Percentiles rank a stretch among this genome's conserved stretches.
Conservation (phyloP, 1,139 yeast genomes). For the Debaryomyces nepalensis region DNA sequence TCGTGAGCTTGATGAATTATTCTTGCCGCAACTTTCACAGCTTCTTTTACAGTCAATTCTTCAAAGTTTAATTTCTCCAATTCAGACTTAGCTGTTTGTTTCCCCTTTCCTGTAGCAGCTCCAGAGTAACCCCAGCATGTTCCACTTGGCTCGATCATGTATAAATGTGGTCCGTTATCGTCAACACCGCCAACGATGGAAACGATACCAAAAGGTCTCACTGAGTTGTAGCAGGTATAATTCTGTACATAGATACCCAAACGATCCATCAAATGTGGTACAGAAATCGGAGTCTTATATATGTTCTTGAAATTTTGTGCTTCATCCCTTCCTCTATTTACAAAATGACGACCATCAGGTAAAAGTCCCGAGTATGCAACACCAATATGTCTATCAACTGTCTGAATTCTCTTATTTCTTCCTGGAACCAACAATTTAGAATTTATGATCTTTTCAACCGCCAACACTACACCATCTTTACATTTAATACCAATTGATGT, state of each 20-base stretch:
- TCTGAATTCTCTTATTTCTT: slow-evolving; percentile 86
- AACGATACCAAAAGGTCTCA: slow-evolving; percentile 94
- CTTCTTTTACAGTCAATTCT: slow-evolving; percentile 73
- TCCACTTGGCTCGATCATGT: slow-evolving; percentile 98
- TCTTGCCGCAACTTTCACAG: slow-evolving; percentile 90
- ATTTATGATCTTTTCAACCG: slow-evolving; percentile 89
- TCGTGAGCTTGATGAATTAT: slow-evolving; percentile 94
- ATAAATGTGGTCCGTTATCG: slow-evolving; percentile 84
- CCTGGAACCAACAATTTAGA: slow-evolving; percentile 90
- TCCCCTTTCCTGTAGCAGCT: slow-evolving; percentile 97
- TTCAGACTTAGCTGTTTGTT: slow-evolving; percentile 95
- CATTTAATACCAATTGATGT: slow-evolving; percentile 93
- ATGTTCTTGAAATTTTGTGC: slow-evolving; percentile 77
- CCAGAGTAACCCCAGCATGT: slow-evolving; percentile 96
- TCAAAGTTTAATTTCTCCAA: slow-evolving; percentile 85
- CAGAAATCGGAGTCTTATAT: slow-evolving; percentile 77
- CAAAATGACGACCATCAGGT: slow-evolving; percentile 97
- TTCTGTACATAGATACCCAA: slow-evolving; percentile 94
- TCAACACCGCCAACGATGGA: slow-evolving; percentile 95
- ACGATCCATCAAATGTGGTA: slow-evolving; percentile 84
- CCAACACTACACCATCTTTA: slow-evolving; percentile 91
- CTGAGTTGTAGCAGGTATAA: slow-evolving; percentile 93
- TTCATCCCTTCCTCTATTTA: slow-evolving; percentile 90
- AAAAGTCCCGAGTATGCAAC: slow-evolving; percentile 92
- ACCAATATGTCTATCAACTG: slow-evolving; percentile 92